phyloP scores from a whole-genome alignment of 2,329 filamentous ascomycete species.

The Leptographium procerum region DNA sequence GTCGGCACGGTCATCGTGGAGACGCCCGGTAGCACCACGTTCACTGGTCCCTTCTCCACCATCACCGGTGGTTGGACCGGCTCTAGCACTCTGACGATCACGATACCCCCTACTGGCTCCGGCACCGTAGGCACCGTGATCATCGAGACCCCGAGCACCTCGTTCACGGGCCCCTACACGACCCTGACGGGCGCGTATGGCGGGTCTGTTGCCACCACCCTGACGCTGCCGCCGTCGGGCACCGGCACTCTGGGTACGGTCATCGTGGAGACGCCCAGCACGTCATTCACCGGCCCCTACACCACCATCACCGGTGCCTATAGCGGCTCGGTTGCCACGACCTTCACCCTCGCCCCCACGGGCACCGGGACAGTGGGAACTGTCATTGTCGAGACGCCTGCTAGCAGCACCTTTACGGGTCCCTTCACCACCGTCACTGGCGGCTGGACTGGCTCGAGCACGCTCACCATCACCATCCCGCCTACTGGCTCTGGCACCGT shows the following conservation, averaged over 20 bases:
- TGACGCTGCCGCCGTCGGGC: slow-evolving; percentile 8
- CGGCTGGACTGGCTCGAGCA: slow-evolving; percentile 3
- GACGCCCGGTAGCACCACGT: neutral
- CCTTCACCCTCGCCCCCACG: slow-evolving; percentile 7
- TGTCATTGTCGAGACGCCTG: slow-evolving; percentile 8
- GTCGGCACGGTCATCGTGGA: slow-evolving; percentile 4
- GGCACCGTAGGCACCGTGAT: slow-evolving; percentile 33
- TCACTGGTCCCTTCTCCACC: slow-evolving; percentile 5
- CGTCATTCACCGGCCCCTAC: slow-evolving; percentile 11
- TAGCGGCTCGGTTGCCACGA: slow-evolving; percentile 8
- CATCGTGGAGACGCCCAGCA: slow-evolving; percentile 9
- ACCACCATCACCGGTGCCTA: slow-evolving; percentile 11
- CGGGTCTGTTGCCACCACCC: slow-evolving; percentile 7
- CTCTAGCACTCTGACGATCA: neutral
- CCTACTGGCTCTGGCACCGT: slow-evolving; percentile 5
- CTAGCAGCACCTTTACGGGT: neutral
- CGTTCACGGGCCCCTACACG: slow-evolving; percentile 12
- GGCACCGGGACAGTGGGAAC: slow-evolving; percentile 7
- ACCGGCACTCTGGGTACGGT: slow-evolving; percentile 7
- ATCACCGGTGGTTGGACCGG: slow-evolving; percentile 2
- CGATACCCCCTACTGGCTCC: slow-evolving; percentile 25
- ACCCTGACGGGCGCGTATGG: slow-evolving; percentile 12
- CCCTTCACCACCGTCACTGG: slow-evolving; percentile 9
- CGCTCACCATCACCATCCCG: slow-evolving; percentile 5
- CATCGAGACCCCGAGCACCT: slow-evolving; percentile 6